phyloP scores from a whole-genome alignment of 441 rosid species.

The Populus hybrid region DNA sequence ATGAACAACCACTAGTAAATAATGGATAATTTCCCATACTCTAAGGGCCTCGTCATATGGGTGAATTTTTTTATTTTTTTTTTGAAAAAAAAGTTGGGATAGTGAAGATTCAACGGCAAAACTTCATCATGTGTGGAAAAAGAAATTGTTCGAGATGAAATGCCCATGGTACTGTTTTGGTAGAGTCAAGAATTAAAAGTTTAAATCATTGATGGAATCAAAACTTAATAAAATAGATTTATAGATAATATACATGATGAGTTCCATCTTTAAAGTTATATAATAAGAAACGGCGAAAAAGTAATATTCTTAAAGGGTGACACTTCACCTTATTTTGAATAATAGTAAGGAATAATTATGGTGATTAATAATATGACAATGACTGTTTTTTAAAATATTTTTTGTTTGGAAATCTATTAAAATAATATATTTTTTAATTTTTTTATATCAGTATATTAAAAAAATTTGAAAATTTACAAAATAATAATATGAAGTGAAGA shows the following conservation, averaged over 20 bases:
- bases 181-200: background rate
- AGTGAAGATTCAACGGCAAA: too few relatives aligned
- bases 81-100: background rate
- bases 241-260: background rate
- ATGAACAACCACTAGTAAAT: background rate
- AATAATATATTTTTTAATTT: too few relatives aligned
- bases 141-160: background rate
- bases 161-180: background rate
- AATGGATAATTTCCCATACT: background rate
- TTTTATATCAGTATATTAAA: too few relatives aligned
- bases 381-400: too few relatives aligned
- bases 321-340: too few relatives aligned
- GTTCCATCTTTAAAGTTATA: background rate
- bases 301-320: background rate
- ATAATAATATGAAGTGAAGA: too few relatives aligned
- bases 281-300: background rate
- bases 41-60: background rate
- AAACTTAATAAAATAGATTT: background rate
- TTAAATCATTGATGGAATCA: background rate
- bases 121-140: too few relatives aligned
- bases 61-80: too few relatives aligned
- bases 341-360: too few relatives aligned
- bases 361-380: accelerated
- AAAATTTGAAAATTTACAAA: too few relatives aligned
- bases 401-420: too few relatives aligned